These are phyloP conservation scores for Trichophyton schoenleinii DNA, from an alignment of 2,329 filamentous ascomycete species.

Conservation along the genomic window DNA sequence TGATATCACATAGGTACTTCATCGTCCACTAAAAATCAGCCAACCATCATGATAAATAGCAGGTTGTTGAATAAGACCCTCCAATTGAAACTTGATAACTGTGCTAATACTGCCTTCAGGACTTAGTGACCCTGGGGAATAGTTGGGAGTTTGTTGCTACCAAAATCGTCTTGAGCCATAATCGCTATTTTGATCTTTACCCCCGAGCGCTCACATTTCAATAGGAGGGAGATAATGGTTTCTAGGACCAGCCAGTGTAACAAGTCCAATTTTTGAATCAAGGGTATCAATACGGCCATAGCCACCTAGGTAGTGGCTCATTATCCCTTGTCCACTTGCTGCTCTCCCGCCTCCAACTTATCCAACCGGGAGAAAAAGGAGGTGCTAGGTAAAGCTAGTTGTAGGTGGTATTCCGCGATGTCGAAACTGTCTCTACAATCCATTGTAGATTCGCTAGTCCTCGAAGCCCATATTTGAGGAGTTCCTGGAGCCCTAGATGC, in stretches of 20 bases:
- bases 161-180: background rate
- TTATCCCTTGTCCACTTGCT: background rate
- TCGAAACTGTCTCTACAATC: background rate
- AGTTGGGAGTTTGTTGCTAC: background rate
- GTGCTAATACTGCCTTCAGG: background rate
- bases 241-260: background rate
- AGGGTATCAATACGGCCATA: background rate
- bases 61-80: background rate
- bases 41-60: background rate
- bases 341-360: background rate
- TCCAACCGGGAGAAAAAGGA: background rate
- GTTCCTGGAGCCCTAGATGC: background rate
- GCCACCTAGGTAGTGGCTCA: too few relatives aligned
- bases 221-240: background rate
- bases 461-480: background rate
- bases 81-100: background rate
- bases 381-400: background rate
- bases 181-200: background rate
- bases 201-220: background rate
- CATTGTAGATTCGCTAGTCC: background rate
- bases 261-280: background rate
- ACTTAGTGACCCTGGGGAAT: background rate
- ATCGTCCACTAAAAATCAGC: background rate
- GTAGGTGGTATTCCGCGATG: background rate
- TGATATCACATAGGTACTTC: background rate